A percentile compares a stretch with the other conserved stretches of the same genome.
Evolutionary conservation across 2,329 filamentous ascomycete genomes (phyloP).

Genomic region (Aspergillus sp.): DNA sequence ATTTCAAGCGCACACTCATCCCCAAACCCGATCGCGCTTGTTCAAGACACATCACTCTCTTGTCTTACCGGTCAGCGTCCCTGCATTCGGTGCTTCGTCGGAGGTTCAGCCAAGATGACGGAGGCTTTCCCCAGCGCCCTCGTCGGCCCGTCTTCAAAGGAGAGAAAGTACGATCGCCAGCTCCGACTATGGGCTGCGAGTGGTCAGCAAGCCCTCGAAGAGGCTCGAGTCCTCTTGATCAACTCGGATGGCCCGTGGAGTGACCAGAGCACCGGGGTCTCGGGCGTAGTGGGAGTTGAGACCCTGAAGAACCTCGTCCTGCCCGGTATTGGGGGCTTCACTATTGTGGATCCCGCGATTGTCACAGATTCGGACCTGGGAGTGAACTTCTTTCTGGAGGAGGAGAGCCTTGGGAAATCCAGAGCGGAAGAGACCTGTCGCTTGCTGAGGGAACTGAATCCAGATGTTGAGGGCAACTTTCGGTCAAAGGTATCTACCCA

Average conservation of each 20-base stretch:
- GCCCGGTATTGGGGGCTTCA: conserved; percentile 87
- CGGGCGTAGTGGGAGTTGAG: conserved; percentile 86
- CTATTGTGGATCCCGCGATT: conserved; percentile 75
- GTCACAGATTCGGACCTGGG: conserved; percentile 85
- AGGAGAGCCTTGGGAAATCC: conserved; percentile 70
- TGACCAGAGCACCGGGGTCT: conserved; percentile 47
- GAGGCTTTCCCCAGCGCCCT: conserved; percentile 35
- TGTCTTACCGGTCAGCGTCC: not conserved
- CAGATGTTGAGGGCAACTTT: conserved; percentile 79
- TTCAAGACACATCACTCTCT: not conserved
- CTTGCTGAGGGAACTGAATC: conserved; percentile 82
- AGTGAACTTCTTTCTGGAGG: conserved; percentile 94
- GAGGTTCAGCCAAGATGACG: conserved; percentile 27
- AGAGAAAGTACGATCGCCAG: conserved; percentile 89
- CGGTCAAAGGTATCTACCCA: conserved; percentile 51
- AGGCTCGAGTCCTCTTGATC: conserved; percentile 84
- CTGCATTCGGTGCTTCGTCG: not conserved
- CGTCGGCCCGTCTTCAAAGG: conserved; percentile 57
- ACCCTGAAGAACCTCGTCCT: conserved; percentile 96
- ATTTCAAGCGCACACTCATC: too few relatives aligned
- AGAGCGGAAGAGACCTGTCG: conserved; percentile 76
- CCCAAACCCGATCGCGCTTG: too few relatives aligned
- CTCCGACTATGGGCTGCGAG: conserved; percentile 91
- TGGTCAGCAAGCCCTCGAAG: conserved; percentile 85
- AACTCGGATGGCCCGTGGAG: conserved; percentile 60